phyloP scores from a whole-genome alignment of 768 basidiomycete species.

The Suillus americanus region DNA sequence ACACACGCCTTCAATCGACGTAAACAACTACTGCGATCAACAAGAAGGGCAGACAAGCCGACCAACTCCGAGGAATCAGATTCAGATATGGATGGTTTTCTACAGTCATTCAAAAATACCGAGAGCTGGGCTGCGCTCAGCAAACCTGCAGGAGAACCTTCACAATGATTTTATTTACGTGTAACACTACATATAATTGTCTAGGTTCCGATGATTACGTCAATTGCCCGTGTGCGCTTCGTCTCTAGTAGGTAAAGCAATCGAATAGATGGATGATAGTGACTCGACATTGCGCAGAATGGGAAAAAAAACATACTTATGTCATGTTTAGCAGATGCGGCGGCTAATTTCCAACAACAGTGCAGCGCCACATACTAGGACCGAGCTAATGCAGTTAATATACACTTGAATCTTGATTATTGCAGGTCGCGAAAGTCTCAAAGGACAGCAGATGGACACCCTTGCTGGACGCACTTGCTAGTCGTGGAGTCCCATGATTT shows the following conservation, averaged over 20 bases:
- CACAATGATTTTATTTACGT: not conserved
- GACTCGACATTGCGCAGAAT: not conserved
- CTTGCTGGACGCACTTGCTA: too few species aligned
- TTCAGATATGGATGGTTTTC: not conserved
- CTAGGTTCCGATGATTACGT: too few species aligned
- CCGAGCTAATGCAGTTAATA: too few species aligned
- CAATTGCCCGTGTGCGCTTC: not conserved
- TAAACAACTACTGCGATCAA: not conserved
- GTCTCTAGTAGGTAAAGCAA: not conserved
- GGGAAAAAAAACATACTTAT: too few species aligned
- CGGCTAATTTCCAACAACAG: too few species aligned
- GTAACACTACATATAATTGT: too few species aligned
- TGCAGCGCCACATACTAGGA: too few species aligned
- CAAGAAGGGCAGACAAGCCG: not conserved
- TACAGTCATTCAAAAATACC: not conserved
- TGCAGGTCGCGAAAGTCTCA: too few species aligned
- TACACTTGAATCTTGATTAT: too few species aligned
- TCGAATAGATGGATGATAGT: not conserved
- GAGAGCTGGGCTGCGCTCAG: not conserved
- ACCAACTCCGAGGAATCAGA: not conserved
- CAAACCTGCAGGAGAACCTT: not conserved
- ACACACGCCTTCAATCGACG: not conserved
- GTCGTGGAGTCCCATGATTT: too few species aligned
- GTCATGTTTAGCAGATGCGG: too few species aligned
- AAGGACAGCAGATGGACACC: too few species aligned